Evolutionary conservation across 1,284 basidiomycete genomes (phyloP).

Genomic region (Pseudozyma tsukubaensis): DNA sequence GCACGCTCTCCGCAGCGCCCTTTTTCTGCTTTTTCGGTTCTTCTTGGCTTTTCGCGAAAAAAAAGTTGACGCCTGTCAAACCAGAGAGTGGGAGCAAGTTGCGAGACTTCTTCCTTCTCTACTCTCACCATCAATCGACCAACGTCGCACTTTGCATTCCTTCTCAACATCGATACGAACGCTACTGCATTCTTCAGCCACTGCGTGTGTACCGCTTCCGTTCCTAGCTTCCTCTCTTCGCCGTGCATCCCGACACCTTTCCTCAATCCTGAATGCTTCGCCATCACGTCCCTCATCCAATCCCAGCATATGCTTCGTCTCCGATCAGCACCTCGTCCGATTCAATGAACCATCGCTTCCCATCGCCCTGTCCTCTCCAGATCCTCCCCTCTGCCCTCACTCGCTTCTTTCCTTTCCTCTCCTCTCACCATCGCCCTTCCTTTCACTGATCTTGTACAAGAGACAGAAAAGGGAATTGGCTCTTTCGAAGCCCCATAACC

Average conservation of each 20-base stretch:
- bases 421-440: background rate
- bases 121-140: conserved; percentile 5
- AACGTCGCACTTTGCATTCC: background rate
- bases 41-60: conserved; percentile 10
- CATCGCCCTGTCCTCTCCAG: background rate
- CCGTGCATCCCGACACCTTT: too few relatives aligned
- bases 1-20: conserved; percentile 4
- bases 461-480: conserved; percentile 15
- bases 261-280: too few relatives aligned
- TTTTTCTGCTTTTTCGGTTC: conserved; percentile 2
- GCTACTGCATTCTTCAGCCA: background rate
- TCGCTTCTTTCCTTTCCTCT: background rate
- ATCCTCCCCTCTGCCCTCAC: background rate
- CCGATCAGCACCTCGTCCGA: background rate
- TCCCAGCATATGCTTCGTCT: too few relatives aligned
- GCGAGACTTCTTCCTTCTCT: background rate
- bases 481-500: conserved; percentile 54
- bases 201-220: too few relatives aligned
- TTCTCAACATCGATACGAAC: background rate
- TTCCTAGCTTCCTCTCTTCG: too few relatives aligned
- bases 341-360: background rate
- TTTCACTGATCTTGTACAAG: background rate
- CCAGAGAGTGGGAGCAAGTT: background rate
- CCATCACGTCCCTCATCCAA: too few relatives aligned
- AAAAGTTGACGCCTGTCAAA: background rate